Base-by-base conservation (phyloP, 2,329 filamentous ascomycete genomes). In the Verticillium tricorpus region DNA sequence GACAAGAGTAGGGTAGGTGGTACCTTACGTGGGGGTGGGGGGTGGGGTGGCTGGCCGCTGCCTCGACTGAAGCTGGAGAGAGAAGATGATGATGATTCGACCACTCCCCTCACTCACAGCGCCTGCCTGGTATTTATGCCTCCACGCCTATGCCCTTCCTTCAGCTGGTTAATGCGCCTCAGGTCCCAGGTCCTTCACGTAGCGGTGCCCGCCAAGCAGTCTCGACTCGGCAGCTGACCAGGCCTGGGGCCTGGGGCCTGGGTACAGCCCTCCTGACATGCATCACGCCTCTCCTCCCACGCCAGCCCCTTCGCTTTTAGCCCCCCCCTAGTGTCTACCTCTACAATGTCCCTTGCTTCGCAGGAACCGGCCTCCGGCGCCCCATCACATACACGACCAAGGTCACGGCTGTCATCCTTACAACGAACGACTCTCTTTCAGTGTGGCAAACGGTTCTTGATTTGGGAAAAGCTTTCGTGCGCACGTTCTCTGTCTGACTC, bases 261-360 rank as follows among this genome's bases (percentile, higher is more conserved):
- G 35, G 55, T 61, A 60, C 57, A 63, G 64, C 61, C 57, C 63
- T 65, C 64, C 55, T 59, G 40, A 63, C 59, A 55, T 35, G 28
- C 57, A 60, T 52, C 45, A 52, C 45, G 45, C 9, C n/a, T 52
- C n/a, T 22, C 19, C 19, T 52, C n/a, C 45, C n/a, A 11, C 45
- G 45, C 45, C 45, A 52, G 45, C 45, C 45, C 12, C 45, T 25
- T 22, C 19, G 8, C 45, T 22, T 12, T 25, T 25, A 52, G 45
- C 45, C 9, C 45, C 19, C 45, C 19, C 45, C 22, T 52, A 52
- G 45, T 52, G 19, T 8, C 6, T 22, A 12, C 12, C 4, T 22
- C 5, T n/a, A n/a, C n/a, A n/a, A n/a, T n/a, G 4, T 22, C 7
- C 19, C 19, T 28, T 14, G 6, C 14, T 35, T 22, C 22, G 9